Evolutionary conservation across 805 yeast species (phyloP).

Genomic region (Kodamaea lidongshanica): DNA sequence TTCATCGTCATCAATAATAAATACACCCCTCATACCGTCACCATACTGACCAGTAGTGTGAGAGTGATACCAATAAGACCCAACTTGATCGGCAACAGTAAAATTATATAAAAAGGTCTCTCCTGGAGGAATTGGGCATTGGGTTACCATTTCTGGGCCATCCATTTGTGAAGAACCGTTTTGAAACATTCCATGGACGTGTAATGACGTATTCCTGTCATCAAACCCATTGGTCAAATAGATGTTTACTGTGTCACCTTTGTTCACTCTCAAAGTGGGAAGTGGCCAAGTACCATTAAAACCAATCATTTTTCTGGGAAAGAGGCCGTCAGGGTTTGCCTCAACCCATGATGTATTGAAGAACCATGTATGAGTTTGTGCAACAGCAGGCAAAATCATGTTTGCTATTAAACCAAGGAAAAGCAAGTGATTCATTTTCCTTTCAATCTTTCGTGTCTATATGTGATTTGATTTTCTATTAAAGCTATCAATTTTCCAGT

Average conservation of each 20-base stretch:
- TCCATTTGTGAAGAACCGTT: conserved; percentile 74
- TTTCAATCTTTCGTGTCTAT: too few species aligned
- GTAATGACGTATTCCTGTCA: conserved; percentile 68
- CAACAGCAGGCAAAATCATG: conserved; percentile 19
- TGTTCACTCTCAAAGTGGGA: conserved; percentile 72
- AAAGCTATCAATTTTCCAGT: too few species aligned
- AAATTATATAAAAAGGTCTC: conserved; percentile 76
- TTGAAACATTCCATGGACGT: conserved; percentile 92
- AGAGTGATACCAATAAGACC: conserved; percentile 97
- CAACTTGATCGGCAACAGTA: conserved; percentile 75
- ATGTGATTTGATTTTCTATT: too few species aligned
- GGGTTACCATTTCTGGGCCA: conserved; percentile 83
- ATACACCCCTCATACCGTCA: conserved; percentile 83
- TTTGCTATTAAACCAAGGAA: too few species aligned
- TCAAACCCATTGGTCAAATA: conserved; percentile 70
- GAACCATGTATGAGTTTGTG: conserved; percentile 55
- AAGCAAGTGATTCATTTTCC: too few species aligned
- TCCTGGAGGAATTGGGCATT: conserved; percentile 88
- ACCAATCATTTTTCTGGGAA: conserved; percentile 53
- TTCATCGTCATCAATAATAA: conserved; percentile 67
- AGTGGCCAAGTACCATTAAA: conserved; percentile 77
- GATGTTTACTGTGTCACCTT: conserved; percentile 72
- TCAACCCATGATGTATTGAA: conserved; percentile 60
- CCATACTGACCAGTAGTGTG: conserved; percentile 87
- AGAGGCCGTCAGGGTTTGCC: conserved; percentile 63